Percentiles rank a stretch among this genome's conserved stretches.
These are phyloP conservation scores for Peronospora belbahrii DNA, from an alignment of 352 stramenopile genomes.

Conservation along the genomic window DNA sequence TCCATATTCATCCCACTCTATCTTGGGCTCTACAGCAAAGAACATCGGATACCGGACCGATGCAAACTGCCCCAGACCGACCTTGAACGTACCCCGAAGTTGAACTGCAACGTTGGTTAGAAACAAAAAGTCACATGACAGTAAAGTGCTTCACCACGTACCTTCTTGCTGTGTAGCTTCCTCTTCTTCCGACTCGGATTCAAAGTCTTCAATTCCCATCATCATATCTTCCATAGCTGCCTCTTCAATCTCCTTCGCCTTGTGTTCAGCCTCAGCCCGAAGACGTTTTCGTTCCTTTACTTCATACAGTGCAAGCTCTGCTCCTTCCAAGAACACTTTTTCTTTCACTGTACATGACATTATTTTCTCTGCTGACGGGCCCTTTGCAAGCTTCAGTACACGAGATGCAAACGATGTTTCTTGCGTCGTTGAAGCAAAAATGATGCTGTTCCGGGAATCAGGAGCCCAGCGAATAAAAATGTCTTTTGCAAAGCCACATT, in stretches of 20 bases:
- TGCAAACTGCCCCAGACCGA: conserved; percentile 77
- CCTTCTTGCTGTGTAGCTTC: conserved; percentile 48
- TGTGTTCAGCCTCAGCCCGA: conserved; percentile 79
- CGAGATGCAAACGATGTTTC: conserved; percentile 62
- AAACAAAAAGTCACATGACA: background rate
- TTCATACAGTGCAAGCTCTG: conserved; percentile 78
- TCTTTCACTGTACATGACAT: conserved; percentile 57
- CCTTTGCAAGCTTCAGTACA: conserved; percentile 51
- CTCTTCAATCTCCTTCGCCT: conserved; percentile 84
- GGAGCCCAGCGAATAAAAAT: conserved; percentile 78
- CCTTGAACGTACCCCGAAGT: conserved; percentile 80
- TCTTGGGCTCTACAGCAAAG: conserved; percentile 75
- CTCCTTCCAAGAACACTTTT: conserved; percentile 76
- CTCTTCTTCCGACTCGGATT: conserved; percentile 78
- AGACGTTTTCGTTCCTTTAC: conserved; percentile 80
- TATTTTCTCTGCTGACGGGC: conserved; percentile 34
- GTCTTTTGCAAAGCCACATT: conserved; percentile 80
- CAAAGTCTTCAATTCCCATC: conserved; percentile 87
- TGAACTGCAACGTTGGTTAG: conserved; percentile 33
- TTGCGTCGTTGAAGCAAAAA: conserved; percentile 65
- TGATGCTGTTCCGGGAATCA: conserved; percentile 72
- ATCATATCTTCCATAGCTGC: conserved; percentile 89
- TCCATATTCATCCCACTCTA: conserved; percentile 87
- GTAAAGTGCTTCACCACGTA: conserved; percentile 9
- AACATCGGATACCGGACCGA: conserved; percentile 85